phyloP scores from a whole-genome alignment of 176 grass and related monocot genomes.

The Hordeum marinum region DNA sequence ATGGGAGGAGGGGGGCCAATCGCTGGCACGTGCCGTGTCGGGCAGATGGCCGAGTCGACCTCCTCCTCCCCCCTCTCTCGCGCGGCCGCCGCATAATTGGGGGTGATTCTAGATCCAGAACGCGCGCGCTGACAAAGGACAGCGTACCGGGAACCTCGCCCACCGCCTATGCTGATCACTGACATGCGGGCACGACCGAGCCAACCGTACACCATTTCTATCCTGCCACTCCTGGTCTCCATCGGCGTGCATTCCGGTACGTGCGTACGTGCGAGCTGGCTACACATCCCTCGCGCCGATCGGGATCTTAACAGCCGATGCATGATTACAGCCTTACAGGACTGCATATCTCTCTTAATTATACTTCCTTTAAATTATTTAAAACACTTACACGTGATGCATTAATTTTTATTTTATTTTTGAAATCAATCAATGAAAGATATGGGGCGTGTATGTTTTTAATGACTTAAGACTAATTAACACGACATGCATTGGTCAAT shows the following conservation, averaged over 20 bases:
- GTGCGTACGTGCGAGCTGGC: background rate
- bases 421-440: no score
- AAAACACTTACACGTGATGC: no score
- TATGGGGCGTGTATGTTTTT: no score
- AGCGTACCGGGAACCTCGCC: background rate
- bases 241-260: background rate
- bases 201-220: background rate
- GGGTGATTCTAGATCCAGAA: conserved; percentile 36
- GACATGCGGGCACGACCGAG: conserved; percentile 1
- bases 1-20: conserved; percentile 26
- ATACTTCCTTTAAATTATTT: no score
- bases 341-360: background rate
- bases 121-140: conserved; percentile 19
- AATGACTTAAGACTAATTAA: no score
- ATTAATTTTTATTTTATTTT: no score
- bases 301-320: background rate
- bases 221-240: background rate
- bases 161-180: background rate
- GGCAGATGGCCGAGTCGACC: conserved; percentile 24
- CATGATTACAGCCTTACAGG: background rate
- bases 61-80: background rate
- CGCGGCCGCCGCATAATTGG: conserved; percentile 22
- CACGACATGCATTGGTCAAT: no score
- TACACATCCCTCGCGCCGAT: background rate
- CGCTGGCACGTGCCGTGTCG: conserved; percentile 67